Evolutionary conservation across 108 stramenopile genomes (phyloP), one percentile per base, ranked within the genome.

Genomic region (Cyclotella baltica): DNA sequence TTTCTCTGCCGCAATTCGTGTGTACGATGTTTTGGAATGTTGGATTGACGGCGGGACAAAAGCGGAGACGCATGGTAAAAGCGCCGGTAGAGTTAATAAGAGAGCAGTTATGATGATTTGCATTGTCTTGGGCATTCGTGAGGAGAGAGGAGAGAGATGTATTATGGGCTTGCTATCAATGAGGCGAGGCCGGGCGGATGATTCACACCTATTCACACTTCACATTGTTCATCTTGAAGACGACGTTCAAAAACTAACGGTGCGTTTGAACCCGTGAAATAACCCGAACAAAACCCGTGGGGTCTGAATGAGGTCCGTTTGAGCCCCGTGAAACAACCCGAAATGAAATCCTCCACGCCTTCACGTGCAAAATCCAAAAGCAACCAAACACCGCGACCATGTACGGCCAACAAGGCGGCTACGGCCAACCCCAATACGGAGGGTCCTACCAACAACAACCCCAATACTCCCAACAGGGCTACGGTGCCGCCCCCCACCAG

Each of bases 331-430:
- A n/a, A n/a, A n/a, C n/a, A n/a, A n/a, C n/a, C n/a, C n/a, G n/a
- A 43, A 43, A 43, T 43, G 8, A 11, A 43, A 11, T 13, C 40
- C 13, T 13, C 13, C 40, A 8, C 40, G 10, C 40, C 40, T 13
- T 43, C 40, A 43, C 8, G 13, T 43, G 10, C 13, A 8, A 43
- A 43, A 43, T 43, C 40, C 40, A 43, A 43, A 8, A 43, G 13
- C 11, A n/a, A 25, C 11, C 2, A 11, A 36, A 62, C 30, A 46
- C 16, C 37, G 28, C 38, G 1, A 72, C 58, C 62, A 74, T 74
- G 73, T 74, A 74, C 50, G 63, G 47, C 43, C 73, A 74, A 64
- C 55, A 37, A 58, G 47, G 65, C 31, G 74, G 64, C 65, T 75
- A 75, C 74, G 65, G 65, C 64, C 74, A 75, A 67, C 48, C 27